Evolutionary conservation across 202 grass and related monocot genomes (phyloP), one percentile per base, ranked within the genome.

Genomic region (Carex arenaria): DNA sequence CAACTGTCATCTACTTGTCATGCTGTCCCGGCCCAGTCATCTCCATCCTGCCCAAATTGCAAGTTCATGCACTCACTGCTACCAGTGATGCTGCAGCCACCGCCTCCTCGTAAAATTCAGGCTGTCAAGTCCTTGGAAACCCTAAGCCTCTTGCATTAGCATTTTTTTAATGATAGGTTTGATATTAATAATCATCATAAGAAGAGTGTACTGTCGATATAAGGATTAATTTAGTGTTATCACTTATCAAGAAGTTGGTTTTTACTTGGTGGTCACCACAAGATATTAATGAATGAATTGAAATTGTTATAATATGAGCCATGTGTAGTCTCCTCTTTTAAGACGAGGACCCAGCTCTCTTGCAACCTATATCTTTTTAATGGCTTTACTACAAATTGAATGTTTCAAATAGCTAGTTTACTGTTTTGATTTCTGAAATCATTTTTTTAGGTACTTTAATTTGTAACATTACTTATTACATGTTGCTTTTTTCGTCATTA

Each of bases 41-140:
- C 87, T 56, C 95, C 95, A 0, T 91, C 90, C 20, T 98, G 95
- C 83, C 95, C 95, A 51, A 98, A 98, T 67, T 98, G 95, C 95
- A 98, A 89, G 90, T 93, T 87, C 55, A 62, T 80, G 36, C 56
- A 64, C 71, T 77, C 86, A 1, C 53, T 88, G 47, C 47, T 38
- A 14, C 81, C 85, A 3, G n/a, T 62, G 5, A 36, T 53, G 61
- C 77, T 78, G 1, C 73, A 72, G 47, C 32, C 19, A 6, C 31
- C 54, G 18, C 57, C 79, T 20, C 67, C 84, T n/a, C 81, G 49
- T 78, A 85, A 72, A 86, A 62, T 89, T 9, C 73, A 91, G 0
- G 7, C 90, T 12, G 28, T 87, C 69, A 95, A 92, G 82, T 82
- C 92, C 2, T 86, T 93, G 82, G 84, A 90, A 87, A 98, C 95